Evolutionary conservation across 441 rosid species (phyloP).

Genomic region (Flueggea neowawraea): DNA sequence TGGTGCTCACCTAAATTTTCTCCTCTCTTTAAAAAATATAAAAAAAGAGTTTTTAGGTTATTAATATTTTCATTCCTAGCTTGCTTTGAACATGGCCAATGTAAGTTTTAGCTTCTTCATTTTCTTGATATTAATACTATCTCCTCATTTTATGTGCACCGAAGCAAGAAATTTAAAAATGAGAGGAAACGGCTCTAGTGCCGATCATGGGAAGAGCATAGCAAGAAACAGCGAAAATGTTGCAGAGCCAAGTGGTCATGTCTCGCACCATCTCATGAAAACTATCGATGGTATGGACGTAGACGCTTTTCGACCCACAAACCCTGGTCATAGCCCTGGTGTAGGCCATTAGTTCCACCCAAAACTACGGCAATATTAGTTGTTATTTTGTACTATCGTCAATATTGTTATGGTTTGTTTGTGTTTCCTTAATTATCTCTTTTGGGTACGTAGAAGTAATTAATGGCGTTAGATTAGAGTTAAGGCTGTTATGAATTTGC

Average conservation of each 20-base stretch:
- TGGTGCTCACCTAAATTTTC: too few species aligned
- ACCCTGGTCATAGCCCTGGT: conserved; percentile 52
- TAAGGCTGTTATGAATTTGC: too few species aligned
- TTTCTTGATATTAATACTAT: conserved; percentile 39
- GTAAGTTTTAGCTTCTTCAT: conserved; percentile 21
- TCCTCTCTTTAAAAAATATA: too few species aligned
- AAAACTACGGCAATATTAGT: too few species aligned
- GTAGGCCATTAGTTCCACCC: conserved; percentile 27
- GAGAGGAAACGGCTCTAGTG: conserved; percentile 9
- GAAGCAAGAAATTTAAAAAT: conserved; percentile 42
- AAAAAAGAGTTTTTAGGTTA: too few species aligned
- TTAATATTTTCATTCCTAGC: too few species aligned
- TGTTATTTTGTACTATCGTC: too few species aligned
- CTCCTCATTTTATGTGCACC: conserved; percentile 27
- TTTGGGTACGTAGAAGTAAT: too few species aligned
- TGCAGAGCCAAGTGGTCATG: conserved; percentile 4
- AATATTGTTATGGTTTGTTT: too few species aligned
- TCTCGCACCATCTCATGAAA: conserved; percentile 5
- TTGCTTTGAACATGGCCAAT: conserved; percentile 31
- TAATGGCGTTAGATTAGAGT: too few species aligned
- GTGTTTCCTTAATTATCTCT: too few species aligned
- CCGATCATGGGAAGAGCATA: conserved; percentile 9
- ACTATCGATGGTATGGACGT: conserved; percentile 18
- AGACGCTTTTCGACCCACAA: conserved; percentile 56
- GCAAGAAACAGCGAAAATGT: conserved; percentile 1